Base-by-base conservation (phyloP, 208 protist species). In the Trypanosoma cruzi region DNA sequence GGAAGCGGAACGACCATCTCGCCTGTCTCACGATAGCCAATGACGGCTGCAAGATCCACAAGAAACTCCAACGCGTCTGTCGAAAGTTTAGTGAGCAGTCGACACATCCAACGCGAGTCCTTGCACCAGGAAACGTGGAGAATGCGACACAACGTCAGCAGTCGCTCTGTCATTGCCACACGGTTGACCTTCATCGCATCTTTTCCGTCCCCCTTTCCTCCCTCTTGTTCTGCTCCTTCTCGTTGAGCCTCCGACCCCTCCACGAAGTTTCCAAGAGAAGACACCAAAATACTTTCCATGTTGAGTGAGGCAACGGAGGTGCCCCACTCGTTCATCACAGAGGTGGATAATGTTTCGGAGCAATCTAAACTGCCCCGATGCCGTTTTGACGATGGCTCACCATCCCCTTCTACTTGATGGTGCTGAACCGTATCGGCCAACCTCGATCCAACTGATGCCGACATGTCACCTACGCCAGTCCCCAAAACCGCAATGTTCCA, bases 21-120 rank as follows among this genome's bases (percentile, higher is more conserved):
- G 34, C 60, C 68, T 1, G 61, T 56, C 24, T 52, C 54, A 48
- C 28, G 18, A 26, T 68, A 74, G 14, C 60, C 68, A 28, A 74
- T 0, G 44, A 74, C 4, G 28, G 18, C 53, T 0, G 22, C 59
- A 22, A 68, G 34, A 40, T 74, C 61, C 7, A 58, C n/a, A 16
- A 74, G 31, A 18, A 54, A 59, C 44, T 63, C 60, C 49, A 68
- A 34, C 26, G 61, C 53, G 28, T 56, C 68, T 0, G 32, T 53
- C 2, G 61, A n/a, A 32, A 74, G 54, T 58, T 61, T 59, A 16
- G 54, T 49, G 40, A 67, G 37, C 36, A 68, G 29, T 20, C 24
- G 37, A 52, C 28, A 16, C 53, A 50, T 61, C 40, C 64, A 61
- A 37, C 36, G 4, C 20, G 53, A 31, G 24, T 37, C 52, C 11